These are phyloP conservation scores for Brassica cretica DNA, from an alignment of 345 rosid species.

Conservation along the genomic window DNA sequence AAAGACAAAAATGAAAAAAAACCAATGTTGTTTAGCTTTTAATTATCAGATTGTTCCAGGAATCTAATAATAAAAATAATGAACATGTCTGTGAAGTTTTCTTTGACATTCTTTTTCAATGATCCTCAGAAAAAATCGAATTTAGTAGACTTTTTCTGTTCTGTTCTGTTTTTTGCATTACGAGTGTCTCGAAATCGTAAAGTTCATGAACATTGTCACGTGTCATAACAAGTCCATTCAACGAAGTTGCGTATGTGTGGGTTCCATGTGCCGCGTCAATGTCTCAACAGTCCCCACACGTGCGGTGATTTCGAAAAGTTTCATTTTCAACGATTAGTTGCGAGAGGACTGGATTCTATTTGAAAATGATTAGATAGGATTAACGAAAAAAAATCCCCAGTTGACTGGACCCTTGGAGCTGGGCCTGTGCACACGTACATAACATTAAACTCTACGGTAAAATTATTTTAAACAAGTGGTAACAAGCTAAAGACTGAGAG, in stretches of 20 bases:
- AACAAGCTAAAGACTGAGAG: neutral
- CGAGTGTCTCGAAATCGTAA: neutral
- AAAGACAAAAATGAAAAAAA: neutral
- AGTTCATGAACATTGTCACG: neutral
- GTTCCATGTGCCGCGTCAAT: neutral
- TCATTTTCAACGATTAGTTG: neutral
- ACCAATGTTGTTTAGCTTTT: neutral
- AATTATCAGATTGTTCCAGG: neutral
- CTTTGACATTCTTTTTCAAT: neutral
- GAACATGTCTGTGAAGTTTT: neutral
- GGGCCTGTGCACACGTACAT: neutral
- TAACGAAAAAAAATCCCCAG: neutral
- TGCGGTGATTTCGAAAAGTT: neutral
- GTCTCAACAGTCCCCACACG: neutral
- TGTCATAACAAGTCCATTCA: neutral
- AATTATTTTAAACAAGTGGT: neutral
- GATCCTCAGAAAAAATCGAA: neutral
- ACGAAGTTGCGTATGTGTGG: neutral
- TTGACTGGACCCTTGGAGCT: neutral
- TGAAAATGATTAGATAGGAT: neutral
- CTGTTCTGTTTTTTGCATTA: neutral
- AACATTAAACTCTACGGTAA: neutral
- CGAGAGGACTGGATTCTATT: neutral
- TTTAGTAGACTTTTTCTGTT: neutral
- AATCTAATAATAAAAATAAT: neutral